Base-by-base conservation (phyloP, 1,139 yeast species). In the Debaryomycetaceae sp. region DNA sequence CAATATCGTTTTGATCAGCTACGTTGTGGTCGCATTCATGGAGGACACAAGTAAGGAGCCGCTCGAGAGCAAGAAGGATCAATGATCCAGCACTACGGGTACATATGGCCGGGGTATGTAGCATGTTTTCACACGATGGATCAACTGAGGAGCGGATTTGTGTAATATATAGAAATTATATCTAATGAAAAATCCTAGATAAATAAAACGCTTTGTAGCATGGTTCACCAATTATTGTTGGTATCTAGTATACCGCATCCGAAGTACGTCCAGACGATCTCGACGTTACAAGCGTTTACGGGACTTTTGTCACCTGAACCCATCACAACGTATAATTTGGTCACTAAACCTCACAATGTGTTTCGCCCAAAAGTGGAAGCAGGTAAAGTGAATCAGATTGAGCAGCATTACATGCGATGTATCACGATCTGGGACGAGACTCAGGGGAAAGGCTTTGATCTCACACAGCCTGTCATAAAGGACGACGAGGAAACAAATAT, bases 1-100 rank as follows among this genome's bases (percentile, higher is more conserved):
- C 39, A 93, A 93, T 60, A 67, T 87, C 11, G 97, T 93, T 34
- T 75, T 93, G 54, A 80, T 91, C 45, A 93, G 91, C 1, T 93
- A 88, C 60, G 86, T 93, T 22, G 74, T 89, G 14, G 91, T 81
- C 43, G 98, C 99, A 0, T 90, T 91, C 62, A 77, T 78, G 24
- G 99, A 93, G 62, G 90, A 87, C 45, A 68, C 83, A n/a, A 57
- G 63, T 13, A 62, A 58, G 6, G 67, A 60, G 39, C 64, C 60
- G 34, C 68, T 67, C 35, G 66, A 66, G 42, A 65, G 45, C 6
- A 48, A 46, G 43, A 46, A 49, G 45, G 13, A 31, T 11, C 45
- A 45, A 20, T 48, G 36, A 22, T 17, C 20, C 4, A 17, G 20
- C 20, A 17, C 20, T 17, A 17, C 4, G 20, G 20, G 20, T 17